Conservation (phyloP, 2,329 filamentous ascomycete genomes). For the Immersiporthe knoxdaviesiana region DNA sequence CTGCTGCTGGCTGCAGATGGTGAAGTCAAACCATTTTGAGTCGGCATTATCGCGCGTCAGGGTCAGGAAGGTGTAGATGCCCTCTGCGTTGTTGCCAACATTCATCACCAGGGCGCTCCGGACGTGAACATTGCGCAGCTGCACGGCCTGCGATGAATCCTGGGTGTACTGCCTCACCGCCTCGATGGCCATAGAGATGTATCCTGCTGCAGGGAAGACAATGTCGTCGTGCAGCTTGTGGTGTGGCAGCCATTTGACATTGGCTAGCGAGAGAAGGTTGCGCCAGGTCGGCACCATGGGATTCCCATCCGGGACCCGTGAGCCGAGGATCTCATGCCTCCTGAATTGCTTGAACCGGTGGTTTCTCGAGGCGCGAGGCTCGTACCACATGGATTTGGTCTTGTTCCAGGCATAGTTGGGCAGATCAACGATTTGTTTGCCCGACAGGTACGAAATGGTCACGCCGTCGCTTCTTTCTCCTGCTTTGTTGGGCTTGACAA, state of each 20-base stretch:
- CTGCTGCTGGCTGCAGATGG: conserved; percentile 14
- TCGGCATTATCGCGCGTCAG: conserved; percentile 31
- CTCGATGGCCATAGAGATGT: conserved; percentile 32
- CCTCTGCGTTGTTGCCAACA: conserved; percentile 36
- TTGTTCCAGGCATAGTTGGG: conserved; percentile 12
- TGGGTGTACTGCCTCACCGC: conserved; percentile 25
- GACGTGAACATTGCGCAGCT: conserved; percentile 7
- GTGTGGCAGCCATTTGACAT: conserved; percentile 44
- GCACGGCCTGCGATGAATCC: not conserved
- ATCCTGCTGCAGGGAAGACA: conserved; percentile 43
- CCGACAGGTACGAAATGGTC: not conserved
- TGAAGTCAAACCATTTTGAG: conserved; percentile 20
- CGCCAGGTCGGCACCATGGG: conserved; percentile 22
- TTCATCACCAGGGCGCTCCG: conserved; percentile 14
- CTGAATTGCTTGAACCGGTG: not conserved
- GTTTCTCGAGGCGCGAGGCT: not conserved
- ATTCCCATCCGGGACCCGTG: conserved; percentile 18
- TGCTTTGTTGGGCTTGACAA: not conserved
- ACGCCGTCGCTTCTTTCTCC: not conserved
- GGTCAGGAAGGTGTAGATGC: conserved; percentile 37
- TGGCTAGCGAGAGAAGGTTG: conserved; percentile 31
- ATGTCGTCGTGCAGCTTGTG: conserved; percentile 38
- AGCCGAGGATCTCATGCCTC: conserved; percentile 2
- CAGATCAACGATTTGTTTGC: conserved; percentile 3
- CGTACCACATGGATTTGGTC: not conserved